Base-by-base conservation (phyloP, 176 grass and related monocot genomes). In the Thalia dealbata region DNA sequence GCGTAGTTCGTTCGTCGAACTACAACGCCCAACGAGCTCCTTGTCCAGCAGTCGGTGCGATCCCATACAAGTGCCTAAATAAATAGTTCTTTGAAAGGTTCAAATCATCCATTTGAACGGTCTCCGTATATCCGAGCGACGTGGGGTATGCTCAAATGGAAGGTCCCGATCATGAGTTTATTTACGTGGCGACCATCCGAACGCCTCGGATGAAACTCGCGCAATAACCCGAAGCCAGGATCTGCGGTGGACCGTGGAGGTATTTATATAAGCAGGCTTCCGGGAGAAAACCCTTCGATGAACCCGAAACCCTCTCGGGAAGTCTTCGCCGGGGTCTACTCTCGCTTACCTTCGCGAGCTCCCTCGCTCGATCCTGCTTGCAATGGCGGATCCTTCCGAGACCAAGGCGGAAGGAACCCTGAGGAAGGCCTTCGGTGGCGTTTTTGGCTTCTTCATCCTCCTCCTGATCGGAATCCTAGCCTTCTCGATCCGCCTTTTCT, bases 401-500 rank as follows among this genome's bases (percentile, higher is more conserved):
- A 19, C 59, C 55, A 54, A 69, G 10, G 85, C 67, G 51, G 76
- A 85, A 22, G 61, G 80, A 7, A 73, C 81, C 54, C 88, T 99
- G 22, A 81, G 95, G 76, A 91, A 95, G 88, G 95, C 88, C 22
- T 91, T 95, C 71, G 95, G 95, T 1, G 69, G 87, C 26, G 95
- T 99, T 54, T 83, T 99, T 8, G 82, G 85, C 72, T 81, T 85
- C 69, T 85, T 99, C 75, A 91, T 91, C 24, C 95, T 99, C 50
- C 52, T 99, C 77, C 83, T 99, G 61, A 95, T 99, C 79, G 90
- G 95, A 60, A 85, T 91, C 55, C 77, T 99, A 72, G 95, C 90
- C 38, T 99, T 99, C 90, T 89, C 95, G 77, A 99, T 99, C 90
- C 95, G 95, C 46, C 77, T 99, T 72, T 99, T 99, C 74, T 99